phyloP scores from a whole-genome alignment of 2,329 filamentous ascomycete species.

The Nigrospora oryzae region DNA sequence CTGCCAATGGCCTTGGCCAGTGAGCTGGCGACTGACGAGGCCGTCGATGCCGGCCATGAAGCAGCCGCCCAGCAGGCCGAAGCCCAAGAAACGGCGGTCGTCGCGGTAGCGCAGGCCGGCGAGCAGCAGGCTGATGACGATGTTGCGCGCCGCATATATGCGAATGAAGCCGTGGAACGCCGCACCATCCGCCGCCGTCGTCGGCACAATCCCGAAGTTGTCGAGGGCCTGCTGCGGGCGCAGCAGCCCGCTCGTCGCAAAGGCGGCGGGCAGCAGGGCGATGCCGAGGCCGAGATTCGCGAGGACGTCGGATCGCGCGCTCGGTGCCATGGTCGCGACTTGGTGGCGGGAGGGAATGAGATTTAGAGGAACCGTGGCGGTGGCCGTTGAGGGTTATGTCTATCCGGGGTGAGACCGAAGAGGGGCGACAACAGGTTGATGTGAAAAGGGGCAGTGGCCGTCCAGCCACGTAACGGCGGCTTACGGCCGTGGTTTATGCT shows the following conservation, averaged over 20 bases:
- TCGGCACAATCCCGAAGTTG: background rate
- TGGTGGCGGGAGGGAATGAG: too few species aligned
- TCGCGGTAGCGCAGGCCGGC: background rate
- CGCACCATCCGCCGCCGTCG: background rate
- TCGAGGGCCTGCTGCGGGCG: background rate
- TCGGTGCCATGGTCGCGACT: too few species aligned
- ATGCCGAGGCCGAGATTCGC: background rate
- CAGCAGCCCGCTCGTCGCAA: background rate
- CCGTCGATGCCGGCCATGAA: background rate
- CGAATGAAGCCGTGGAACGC: background rate
- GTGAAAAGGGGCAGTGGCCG: too few species aligned
- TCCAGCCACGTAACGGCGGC: too few species aligned
- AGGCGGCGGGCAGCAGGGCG: background rate
- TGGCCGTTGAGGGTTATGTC: too few species aligned
- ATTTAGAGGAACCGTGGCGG: too few species aligned
- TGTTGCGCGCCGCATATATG: background rate
- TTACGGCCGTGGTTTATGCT: too few species aligned
- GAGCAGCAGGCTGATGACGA: background rate
- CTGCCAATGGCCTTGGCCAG: background rate
- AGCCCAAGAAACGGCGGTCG: background rate
- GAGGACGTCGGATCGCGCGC: too few species aligned
- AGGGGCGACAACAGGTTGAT: too few species aligned
- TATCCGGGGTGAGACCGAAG: too few species aligned
- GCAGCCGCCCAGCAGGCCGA: background rate
- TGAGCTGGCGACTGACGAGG: background rate